Evolutionary conservation across 2,329 filamentous ascomycete genomes (phyloP).

Genomic region (Corynespora cassiicola): DNA sequence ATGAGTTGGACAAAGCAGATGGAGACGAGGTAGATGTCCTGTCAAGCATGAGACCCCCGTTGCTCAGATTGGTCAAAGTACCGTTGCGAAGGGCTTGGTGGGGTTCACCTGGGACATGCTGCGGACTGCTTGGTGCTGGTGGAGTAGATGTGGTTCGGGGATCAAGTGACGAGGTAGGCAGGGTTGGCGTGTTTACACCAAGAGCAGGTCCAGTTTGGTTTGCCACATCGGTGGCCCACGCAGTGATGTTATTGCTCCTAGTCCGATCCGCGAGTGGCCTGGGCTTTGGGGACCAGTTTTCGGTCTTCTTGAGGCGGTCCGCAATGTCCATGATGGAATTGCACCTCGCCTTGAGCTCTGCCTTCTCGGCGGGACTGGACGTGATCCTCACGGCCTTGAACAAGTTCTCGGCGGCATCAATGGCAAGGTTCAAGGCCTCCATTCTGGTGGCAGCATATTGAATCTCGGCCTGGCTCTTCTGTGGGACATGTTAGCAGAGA

Average conservation of each 20-base stretch:
- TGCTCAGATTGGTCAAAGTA: no score
- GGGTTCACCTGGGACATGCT: no score
- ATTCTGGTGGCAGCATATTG: slow-evolving; percentile 59
- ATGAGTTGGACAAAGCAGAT: no score
- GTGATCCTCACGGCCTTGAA: slow-evolving; percentile 76
- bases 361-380: slow-evolving; percentile 66
- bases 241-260: slow-evolving; percentile 22
- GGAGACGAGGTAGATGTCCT: no score
- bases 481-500: slow-evolving; percentile 20
- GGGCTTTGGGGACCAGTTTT: slow-evolving; percentile 28
- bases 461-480: slow-evolving; percentile 51
- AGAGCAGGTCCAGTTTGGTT: slow-evolving; percentile 6
- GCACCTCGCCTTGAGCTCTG: slow-evolving; percentile 71
- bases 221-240: slow-evolving; percentile 31
- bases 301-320: slow-evolving; percentile 72
- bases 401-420: slow-evolving; percentile 79
- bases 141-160: no score
- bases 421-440: slow-evolving; percentile 76
- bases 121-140: no score
- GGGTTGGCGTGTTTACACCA: no score
- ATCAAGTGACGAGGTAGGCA: no score
- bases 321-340: slow-evolving; percentile 73
- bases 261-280: slow-evolving; percentile 10
- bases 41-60: no score
- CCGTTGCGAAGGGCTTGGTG: no score